Percentiles rank a stretch among this genome's conserved stretches.
phyloP scores from a whole-genome alignment of 176 grass and related monocot genomes.

The Avena eriantha region DNA sequence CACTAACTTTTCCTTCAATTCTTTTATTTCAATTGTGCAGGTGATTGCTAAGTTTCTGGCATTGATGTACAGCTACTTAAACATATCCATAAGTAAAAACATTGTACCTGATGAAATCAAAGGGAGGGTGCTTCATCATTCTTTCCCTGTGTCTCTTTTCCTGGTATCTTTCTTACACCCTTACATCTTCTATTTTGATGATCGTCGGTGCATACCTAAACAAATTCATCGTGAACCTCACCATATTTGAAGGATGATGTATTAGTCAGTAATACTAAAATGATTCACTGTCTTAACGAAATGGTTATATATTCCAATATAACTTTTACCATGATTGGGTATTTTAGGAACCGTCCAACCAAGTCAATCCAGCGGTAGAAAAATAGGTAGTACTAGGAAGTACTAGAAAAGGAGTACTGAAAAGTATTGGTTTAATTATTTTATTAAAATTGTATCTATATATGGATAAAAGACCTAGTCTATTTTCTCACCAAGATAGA shows the following conservation, averaged over 20 bases:
- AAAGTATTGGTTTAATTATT: no score
- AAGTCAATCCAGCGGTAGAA: no score
- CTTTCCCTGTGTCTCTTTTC: slow-evolving; percentile 96
- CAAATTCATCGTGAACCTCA: not conserved
- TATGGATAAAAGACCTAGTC: no score
- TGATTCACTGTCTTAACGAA: not conserved
- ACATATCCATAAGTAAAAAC: slow-evolving; percentile 98
- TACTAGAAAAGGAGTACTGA: no score
- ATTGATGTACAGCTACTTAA: slow-evolving; percentile 99
- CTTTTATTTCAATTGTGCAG: slow-evolving; percentile 48
- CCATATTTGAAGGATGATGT: slow-evolving; percentile 4
- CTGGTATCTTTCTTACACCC: slow-evolving; percentile 60
- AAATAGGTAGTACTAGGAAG: no score
- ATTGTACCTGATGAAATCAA: slow-evolving; percentile 98
- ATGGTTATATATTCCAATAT: slow-evolving; percentile 2
- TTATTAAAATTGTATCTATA: no score
- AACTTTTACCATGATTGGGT: no score
- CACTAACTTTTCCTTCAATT: slow-evolving; percentile 15
- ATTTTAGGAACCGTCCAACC: no score
- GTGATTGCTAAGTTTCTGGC: slow-evolving; percentile 99
- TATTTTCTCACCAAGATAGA: no score
- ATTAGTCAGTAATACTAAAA: not conserved
- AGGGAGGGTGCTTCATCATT: slow-evolving; percentile 94
- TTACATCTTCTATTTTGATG: not conserved
- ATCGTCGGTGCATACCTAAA: slow-evolving; percentile 8